Evolutionary conservation across 345 rosid species (phyloP), one percentile per base, ranked within the genome.

Genomic region (Luvunga scandens): DNA sequence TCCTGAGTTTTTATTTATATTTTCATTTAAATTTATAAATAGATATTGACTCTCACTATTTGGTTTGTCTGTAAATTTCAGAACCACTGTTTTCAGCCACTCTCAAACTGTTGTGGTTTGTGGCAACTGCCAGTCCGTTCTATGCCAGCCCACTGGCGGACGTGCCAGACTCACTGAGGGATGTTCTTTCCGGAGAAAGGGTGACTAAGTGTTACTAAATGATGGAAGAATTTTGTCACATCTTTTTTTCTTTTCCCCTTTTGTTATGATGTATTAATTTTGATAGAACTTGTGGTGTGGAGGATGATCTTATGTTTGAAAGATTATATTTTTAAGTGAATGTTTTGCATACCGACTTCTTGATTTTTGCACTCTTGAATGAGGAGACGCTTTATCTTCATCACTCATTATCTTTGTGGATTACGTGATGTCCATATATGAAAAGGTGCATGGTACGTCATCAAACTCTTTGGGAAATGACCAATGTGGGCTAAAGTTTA

Each of bases 101-200:
- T 91, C 96, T 2, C 94, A 91, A 80, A 88, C 96, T 0, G 92
- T 89, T 67, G 96, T 91, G 74, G 89, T 90, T 1, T 90, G 96
- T 1, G 89, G 91, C 27, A 91, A 88, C 83, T 91, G 96, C 87
- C 94, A 91, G 88, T 83, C 92, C 18, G 88, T 91, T 57, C 67
- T 91, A 9, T 89, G 94, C 90, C 91, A 89, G 82, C 96, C 96
- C 30, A 89, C 91, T 7, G 92, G 96, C 71, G 96, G 94, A 50
- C 87, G 85, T 18, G 94, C 94, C 0, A 84, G 82, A 53, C 92
- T 91, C 75, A 89, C 90, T 0, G 94, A 91, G 80, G 96, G 92
- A 34, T 91, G 96, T 84, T 87, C 92, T 64, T 91, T 89, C 85
- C 83, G 96, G 87, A 90, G 59, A 80, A 90, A 90, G 85, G 83